Base-by-base conservation (phyloP, 192 early-diverging fungal species). In the Martensiomyces pterosporus region DNA sequence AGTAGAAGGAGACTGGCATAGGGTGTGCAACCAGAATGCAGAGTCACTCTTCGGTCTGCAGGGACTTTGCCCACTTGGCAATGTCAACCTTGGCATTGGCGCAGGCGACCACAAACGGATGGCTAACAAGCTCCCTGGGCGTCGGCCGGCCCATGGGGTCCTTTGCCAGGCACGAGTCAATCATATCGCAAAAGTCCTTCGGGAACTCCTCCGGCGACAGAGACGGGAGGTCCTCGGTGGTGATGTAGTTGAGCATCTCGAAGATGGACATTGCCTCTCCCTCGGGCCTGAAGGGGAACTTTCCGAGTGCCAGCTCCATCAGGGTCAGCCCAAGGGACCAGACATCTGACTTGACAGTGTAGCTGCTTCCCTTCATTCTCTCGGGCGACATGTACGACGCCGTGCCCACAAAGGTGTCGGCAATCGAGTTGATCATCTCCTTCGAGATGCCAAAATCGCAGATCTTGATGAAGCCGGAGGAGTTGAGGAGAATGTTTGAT, bases 361-460 rank as follows among this genome's bases (percentile, higher is more conserved):
- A 91, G 52, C 79, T 78, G 32, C 82, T 73, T 57, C 87, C 87
- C 26, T 80, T 68, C 61, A 91, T 91, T 51, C 87, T 75, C 61
- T 91, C 87, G 16, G 89, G 87, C 74, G 83, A 83, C 87, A 91
- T 91, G 59, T 91, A 91, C 49, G 81, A 80, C 51, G 81, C 82
- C 0, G 89, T 91, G 32, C 87, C 89, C 16, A 91, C 87, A 80
- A 91, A 91, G 1, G 88, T 91, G 52, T 87, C 81, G 43, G 86
- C 89, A 24, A 89, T 80, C 21, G 87, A 91, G 66, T 83, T 84
- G 50, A 87, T 80, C 48, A 94, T 72, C 64, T 92, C 82, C 44
- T 88, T 88, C 43, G 87, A 90, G 19, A 99, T 93, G 22, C 96
- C 96, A 79, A 91, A 91, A 61, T 91, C 86, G 67, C 82, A 86